Evolutionary conservation across 2,329 filamentous ascomycete species (phyloP).

Genomic region (Pestalotiopsis sp.): DNA sequence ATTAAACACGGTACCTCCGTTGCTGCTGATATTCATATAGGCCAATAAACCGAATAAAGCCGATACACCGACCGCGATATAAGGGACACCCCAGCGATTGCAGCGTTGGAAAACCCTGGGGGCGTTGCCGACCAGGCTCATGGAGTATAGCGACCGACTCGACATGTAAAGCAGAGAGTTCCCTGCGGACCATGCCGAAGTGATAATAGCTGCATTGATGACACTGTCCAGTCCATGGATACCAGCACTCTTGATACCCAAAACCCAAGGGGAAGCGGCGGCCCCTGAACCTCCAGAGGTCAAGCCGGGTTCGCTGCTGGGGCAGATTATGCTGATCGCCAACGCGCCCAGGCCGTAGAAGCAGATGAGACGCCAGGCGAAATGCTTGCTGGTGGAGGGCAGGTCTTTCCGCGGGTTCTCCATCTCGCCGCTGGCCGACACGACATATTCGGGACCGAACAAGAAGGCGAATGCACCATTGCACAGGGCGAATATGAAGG

Average conservation of each 20-base stretch:
- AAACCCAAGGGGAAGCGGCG: conserved; percentile 50
- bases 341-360: conserved; percentile 39
- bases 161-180: conserved; percentile 48
- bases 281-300: conserved; percentile 30
- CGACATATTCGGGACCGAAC: conserved; percentile 33
- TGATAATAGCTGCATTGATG: conserved; percentile 39
- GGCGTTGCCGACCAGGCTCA: conserved; percentile 49
- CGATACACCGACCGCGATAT: conserved; percentile 39
- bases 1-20: conserved; percentile 60
- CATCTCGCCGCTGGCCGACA: conserved; percentile 10
- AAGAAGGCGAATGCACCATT: conserved; percentile 21
- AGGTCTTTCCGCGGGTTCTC: conserved; percentile 8
- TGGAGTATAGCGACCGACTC: conserved; percentile 46
- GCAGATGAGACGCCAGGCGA: conserved; percentile 36
- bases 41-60: conserved; percentile 61
- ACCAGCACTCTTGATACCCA: conserved; percentile 44
- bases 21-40: conserved; percentile 64
- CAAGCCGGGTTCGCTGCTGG: conserved; percentile 35
- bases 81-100: conserved; percentile 45
- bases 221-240: conserved; percentile 37
- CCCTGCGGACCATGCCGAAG: conserved; percentile 40
- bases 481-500: conserved; percentile 4
- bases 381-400: conserved; percentile 27
- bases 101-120: conserved; percentile 46
- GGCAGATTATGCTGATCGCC: conserved; percentile 37